Base-by-base conservation (phyloP, 2,329 filamentous ascomycete genomes). In the Ophiostoma australiae region DNA sequence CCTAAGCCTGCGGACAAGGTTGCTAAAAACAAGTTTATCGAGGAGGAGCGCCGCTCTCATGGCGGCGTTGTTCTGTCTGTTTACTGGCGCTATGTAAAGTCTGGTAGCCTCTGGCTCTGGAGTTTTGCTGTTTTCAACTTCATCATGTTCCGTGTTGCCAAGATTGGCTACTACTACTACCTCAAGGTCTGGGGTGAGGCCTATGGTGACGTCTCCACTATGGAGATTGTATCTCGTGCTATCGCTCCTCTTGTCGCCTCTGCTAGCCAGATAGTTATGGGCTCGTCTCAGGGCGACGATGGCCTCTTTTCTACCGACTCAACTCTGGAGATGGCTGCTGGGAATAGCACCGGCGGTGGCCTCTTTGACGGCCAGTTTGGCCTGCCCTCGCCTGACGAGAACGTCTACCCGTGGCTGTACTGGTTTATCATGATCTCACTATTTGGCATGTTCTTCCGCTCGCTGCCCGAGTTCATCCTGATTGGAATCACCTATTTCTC, bases 171-270 rank as follows among this genome's bases (percentile, higher is more conserved):
- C 76, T 89, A 87, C 1, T 94, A 92, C 86, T 94, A 95, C 65
- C 84, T 97, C 70, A 96, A 97, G 77, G 85, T 90, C 35, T 97
- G 93, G 93, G 92, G 91, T 39, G 91, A 96, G 77, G 88, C 88
- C 7, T 94, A 94, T 78, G 81, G 83, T 8, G 78, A 77, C 7
- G 39, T 68, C 1, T 67, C 69, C 73, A 69, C 72, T 74, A 27
- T 71, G 65, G 39, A 73, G 15, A n/a, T 67, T 41, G 33, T 70
- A 44, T 63, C 66, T 41, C 44, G 63, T 11, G 69, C 72, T 23
- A 69, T 63, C 6, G 68, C 71, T n/a, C 72, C 73, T 8, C 5
- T 72, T 20, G 35, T 67, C 0, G 67, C 70, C n/a, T 71, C 67
- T n/a, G 23, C 44, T 20, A 33, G 39, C 10, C 70, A 70, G 55